phyloP scores from a whole-genome alignment of 2,329 filamentous ascomycete genomes.

The Penicillium sclerotiorum region DNA sequence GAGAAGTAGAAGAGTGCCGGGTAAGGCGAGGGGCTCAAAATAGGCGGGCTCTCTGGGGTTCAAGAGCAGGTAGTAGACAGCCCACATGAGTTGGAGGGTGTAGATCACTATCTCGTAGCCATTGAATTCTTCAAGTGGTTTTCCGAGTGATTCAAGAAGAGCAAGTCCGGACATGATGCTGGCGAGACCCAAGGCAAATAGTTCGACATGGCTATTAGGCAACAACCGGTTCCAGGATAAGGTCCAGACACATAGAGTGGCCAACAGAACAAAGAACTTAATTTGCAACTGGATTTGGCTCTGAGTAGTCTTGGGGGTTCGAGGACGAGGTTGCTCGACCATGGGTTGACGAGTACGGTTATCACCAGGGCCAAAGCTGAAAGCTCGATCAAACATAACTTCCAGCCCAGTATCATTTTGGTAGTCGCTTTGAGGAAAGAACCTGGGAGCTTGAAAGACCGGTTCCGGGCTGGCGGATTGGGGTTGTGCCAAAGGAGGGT shows the following conservation, averaged over 20 bases:
- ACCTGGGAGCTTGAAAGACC: slow-evolving; percentile 48
- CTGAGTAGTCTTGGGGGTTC: slow-evolving; percentile 2
- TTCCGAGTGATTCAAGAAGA: slow-evolving; percentile 41
- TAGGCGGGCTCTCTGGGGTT: too few relatives aligned
- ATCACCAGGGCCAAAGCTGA: slow-evolving; percentile 41
- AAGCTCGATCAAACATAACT: slow-evolving; percentile 48
- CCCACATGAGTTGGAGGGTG: slow-evolving; percentile 40
- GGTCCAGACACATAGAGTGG: slow-evolving; percentile 36
- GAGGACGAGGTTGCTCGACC: background rate
- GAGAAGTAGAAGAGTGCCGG: too few relatives aligned
- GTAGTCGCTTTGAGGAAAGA: slow-evolving; percentile 48
- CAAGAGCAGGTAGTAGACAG: slow-evolving; percentile 32
- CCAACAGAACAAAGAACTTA: slow-evolving; percentile 33
- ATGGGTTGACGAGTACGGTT: slow-evolving; percentile 24
- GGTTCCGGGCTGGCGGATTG: slow-evolving; percentile 24
- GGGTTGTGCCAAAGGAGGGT: slow-evolving; percentile 24
- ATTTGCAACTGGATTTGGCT: slow-evolving; percentile 25
- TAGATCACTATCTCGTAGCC: slow-evolving; percentile 43
- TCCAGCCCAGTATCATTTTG: slow-evolving; percentile 50
- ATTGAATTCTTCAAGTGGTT: slow-evolving; percentile 41
- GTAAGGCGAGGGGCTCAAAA: too few relatives aligned
- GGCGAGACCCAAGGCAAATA: slow-evolving; percentile 40
- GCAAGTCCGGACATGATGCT: slow-evolving; percentile 45
- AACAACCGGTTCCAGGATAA: slow-evolving; percentile 35
- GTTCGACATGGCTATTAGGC: slow-evolving; percentile 41